Evolutionary conservation across 371 early-diverging fungal species (phyloP), one percentile per base, ranked within the genome.

Genomic region (Actinomucor elegans): DNA sequence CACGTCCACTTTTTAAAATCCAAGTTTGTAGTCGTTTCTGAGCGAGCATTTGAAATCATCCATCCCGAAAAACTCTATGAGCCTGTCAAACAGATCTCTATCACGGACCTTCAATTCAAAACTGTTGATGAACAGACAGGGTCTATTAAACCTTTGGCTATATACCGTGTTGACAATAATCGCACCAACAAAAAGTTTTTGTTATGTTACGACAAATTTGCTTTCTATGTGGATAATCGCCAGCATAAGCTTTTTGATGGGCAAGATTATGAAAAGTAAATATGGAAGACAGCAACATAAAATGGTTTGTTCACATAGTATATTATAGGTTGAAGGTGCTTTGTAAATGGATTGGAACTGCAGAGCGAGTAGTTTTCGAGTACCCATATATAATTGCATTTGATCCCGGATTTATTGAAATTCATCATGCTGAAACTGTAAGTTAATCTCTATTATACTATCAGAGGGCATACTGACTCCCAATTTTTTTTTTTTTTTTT

Each of bases 381-480:
- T 75, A 87, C 27, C 96, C 94, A 12, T 95, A 90, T 57, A 75
- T 96, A 21, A 69, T 95, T 57, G 97, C 94, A 1, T 91, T 92
- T 61, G 91, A 91, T 36, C 75, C 83, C 10, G 76, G 80, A 28
- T 95, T 96, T 64, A 87, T 94, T 57, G 95, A 94, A 69, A 78
- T 96, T 31, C 87, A 93, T 23, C 79, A 94, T 61, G 86, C 92
- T 7, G 90, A 91, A 48, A 87, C 90, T 6, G 90, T 80, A 75
- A 67, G 75, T 53, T 21, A n/a, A n/a, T n/a, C n/a, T n/a, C n/a
- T n/a, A n/a, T n/a, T n/a, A n/a, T n/a, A n/a, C n/a, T n/a, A n/a
- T n/a, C n/a, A n/a, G n/a, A n/a, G n/a, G n/a, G n/a, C n/a, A n/a
- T n/a, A n/a, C n/a, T n/a, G 14, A 12, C 9, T 21, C 5, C 17